Conservation (phyloP, 2,329 filamentous ascomycete species). For the Immersiporthe knoxdaviesiana region DNA sequence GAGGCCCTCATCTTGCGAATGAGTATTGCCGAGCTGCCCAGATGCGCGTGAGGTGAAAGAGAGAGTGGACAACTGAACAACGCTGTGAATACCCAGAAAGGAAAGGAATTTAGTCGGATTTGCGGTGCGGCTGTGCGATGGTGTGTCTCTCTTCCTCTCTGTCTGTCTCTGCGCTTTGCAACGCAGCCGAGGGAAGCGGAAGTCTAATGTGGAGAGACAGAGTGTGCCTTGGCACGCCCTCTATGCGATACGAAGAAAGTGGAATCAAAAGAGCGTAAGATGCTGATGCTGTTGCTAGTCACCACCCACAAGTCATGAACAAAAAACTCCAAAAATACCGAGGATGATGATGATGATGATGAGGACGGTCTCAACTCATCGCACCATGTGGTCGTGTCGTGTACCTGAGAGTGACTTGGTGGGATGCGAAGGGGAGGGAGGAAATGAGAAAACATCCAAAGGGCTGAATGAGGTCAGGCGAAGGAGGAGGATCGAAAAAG, state of each 20-base stretch:
- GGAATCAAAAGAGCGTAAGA: slow-evolving; percentile 16
- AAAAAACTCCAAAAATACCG: slow-evolving; percentile 19
- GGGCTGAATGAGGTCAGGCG: neutral
- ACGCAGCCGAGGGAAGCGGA: slow-evolving; percentile 12
- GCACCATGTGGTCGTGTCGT: slow-evolving; percentile 5
- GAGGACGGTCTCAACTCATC: slow-evolving; percentile 7
- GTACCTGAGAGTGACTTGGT: neutral
- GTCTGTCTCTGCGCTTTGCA: slow-evolving; percentile 5
- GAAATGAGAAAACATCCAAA: slow-evolving; percentile 3
- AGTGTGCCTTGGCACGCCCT: neutral
- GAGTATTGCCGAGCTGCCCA: neutral
- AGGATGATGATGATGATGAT: slow-evolving; percentile 1
- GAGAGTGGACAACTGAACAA: neutral
- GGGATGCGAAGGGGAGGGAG: slow-evolving; percentile 1
- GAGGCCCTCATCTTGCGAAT: slow-evolving; percentile 36
- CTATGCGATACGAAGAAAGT: slow-evolving; percentile 7
- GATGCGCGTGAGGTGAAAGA: neutral
- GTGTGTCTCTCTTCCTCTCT: neutral
- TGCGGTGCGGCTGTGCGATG: slow-evolving; percentile 23
- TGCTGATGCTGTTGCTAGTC: slow-evolving; percentile 8
- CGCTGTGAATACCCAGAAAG: slow-evolving; percentile 1
- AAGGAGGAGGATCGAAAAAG: slow-evolving; percentile 14
- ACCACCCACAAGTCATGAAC: neutral
- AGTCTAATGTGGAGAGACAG: neutral
- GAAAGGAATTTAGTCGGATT: slow-evolving; percentile 3